These are phyloP conservation scores for Zymoseptoria crescenta DNA, from an alignment of 2,329 filamentous ascomycete genomes.

Conservation along the genomic window DNA sequence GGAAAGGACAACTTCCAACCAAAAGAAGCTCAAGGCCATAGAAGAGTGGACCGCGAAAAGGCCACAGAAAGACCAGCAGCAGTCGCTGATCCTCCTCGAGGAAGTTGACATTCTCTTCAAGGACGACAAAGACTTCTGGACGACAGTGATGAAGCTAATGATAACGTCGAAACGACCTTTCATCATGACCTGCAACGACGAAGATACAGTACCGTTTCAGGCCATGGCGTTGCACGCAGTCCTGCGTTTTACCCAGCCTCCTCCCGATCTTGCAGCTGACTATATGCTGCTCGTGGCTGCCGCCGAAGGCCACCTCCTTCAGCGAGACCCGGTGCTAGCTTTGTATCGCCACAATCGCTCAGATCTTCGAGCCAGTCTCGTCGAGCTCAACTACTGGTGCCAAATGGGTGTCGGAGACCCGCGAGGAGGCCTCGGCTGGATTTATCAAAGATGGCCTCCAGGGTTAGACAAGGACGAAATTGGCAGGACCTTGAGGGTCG, in stretches of 20 bases:
- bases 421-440: constrained; percentile 86
- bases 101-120: constrained; percentile 92
- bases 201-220: constrained; percentile 67
- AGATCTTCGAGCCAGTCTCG: constrained; percentile 74
- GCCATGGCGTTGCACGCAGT: constrained; percentile 77
- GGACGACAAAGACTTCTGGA: constrained; percentile 93
- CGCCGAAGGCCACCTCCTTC: constrained; percentile 76
- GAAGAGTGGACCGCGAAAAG: constrained; percentile 29
- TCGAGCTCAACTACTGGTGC: constrained; percentile 91
- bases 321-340: constrained; percentile 56
- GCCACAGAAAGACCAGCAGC: constrained; percentile 57
- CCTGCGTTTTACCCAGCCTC: constrained; percentile 63
- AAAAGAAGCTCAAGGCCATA: constrained; percentile 20
- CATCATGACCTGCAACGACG: constrained; percentile 91
- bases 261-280: constrained; percentile 63
- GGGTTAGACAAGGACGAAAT: constrained; percentile 61
- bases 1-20: constrained; percentile 23
- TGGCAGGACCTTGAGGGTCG: constrained; percentile 63
- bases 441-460: constrained; percentile 67
- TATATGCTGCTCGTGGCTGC: constrained; percentile 76
- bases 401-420: constrained; percentile 87
- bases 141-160: constrained; percentile 69
- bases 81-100: constrained; percentile 88
- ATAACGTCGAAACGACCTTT: constrained; percentile 82
- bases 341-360: constrained; percentile 62